Conservation (phyloP, 2,329 filamentous ascomycete species). For the Fusarium sp. region DNA sequence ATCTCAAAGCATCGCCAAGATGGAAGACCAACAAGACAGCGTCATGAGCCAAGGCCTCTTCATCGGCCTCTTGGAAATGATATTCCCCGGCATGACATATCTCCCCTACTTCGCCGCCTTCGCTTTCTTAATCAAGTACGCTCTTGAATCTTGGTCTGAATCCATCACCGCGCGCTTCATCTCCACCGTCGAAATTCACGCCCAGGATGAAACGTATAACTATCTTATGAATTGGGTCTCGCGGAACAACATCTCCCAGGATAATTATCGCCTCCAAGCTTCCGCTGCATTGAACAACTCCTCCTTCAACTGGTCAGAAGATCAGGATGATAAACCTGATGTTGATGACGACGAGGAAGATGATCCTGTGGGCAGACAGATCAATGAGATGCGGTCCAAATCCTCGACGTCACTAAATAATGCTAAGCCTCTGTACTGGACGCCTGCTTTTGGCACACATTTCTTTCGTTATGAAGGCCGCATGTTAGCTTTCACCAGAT, state of each 20-base stretch:
- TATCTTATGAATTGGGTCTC: slow-evolving; percentile 19
- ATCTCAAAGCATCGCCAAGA: not conserved
- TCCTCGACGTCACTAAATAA: slow-evolving; percentile 5
- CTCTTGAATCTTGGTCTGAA: not conserved
- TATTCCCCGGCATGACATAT: not conserved
- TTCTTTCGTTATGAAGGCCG: slow-evolving; percentile 8
- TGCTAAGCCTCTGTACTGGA: slow-evolving; percentile 3
- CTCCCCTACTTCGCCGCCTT: not conserved
- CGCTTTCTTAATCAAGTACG: not conserved
- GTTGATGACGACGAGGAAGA: not conserved
- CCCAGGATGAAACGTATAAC: slow-evolving; percentile 12
- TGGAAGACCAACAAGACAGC: not conserved
- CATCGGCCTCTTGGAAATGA: not conserved
- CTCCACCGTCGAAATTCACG: slow-evolving; percentile 7
- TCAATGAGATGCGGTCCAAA: not conserved
- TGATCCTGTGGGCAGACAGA: not conserved
- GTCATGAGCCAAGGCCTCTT: not conserved
- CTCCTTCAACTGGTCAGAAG: not conserved
- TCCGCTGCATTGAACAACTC: not conserved
- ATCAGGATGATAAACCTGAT: not conserved
- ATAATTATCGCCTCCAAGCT: slow-evolving; percentile 7
- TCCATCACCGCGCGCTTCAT: not conserved
- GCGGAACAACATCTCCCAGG: not conserved
- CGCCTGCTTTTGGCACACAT: slow-evolving; percentile 8
- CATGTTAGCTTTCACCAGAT: slow-evolving; percentile 2